A percentile compares a stretch with the other conserved stretches of the same genome.
Evolutionary conservation across 441 rosid species (phyloP).

Genomic region (Syzygium syzygioides): DNA sequence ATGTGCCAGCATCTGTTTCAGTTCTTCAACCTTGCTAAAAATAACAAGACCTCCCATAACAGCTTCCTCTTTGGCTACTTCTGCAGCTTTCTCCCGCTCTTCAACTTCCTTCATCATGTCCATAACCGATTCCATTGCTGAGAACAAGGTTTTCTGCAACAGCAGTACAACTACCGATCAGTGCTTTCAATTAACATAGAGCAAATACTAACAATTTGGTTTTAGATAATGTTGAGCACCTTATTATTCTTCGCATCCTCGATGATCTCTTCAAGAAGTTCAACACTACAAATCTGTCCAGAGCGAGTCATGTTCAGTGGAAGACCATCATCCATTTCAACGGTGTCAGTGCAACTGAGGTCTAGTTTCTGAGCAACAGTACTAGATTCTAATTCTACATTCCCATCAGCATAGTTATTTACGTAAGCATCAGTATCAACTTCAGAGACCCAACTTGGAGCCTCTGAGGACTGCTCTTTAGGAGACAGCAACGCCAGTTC

Average conservation of each 20-base stretch:
- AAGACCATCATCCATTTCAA: constrained; percentile 17
- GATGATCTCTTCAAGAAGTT: constrained; percentile 55
- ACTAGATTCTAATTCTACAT: constrained; percentile 2
- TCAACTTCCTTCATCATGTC: constrained; percentile 71
- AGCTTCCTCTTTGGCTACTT: constrained; percentile 70
- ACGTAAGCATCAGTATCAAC: constrained; percentile 3
- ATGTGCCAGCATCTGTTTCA: constrained; percentile 46
- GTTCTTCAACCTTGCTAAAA: constrained; percentile 49
- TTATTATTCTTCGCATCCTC: constrained; percentile 84
- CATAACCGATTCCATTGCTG: constrained; percentile 66
- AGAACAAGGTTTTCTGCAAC: constrained; percentile 70
- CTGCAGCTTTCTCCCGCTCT: constrained; percentile 57
- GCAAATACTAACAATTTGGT: not conserved
- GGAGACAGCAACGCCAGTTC: constrained; percentile 7
- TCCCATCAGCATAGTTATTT: constrained; percentile 10
- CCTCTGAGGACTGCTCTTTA: constrained; percentile 8
- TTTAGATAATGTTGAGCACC: constrained; percentile 30
- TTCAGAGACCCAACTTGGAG: constrained; percentile 16
- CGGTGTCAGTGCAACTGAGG: constrained; percentile 10
- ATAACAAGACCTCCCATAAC: constrained; percentile 50
- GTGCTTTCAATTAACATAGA: not conserved
- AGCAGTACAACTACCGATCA: not conserved
- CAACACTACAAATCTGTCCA: constrained; percentile 28
- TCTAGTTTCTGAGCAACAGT: not conserved
- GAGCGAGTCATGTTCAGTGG: constrained; percentile 25